Conservation (phyloP, 768 basidiomycete genomes). For the Suillus brevipes region DNA sequence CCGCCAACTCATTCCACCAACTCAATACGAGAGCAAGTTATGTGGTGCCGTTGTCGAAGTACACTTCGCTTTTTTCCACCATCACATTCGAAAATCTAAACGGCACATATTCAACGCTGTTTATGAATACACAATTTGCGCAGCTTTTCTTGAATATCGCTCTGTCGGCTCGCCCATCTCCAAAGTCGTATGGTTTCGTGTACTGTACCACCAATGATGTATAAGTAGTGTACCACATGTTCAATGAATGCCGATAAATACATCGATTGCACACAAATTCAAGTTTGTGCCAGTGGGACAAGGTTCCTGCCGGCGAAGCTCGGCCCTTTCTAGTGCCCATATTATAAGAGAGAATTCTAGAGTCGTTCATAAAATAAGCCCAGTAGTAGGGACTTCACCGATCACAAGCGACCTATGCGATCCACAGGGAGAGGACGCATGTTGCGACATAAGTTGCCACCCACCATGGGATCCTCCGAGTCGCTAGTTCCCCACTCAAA, state of each 20-base stretch:
- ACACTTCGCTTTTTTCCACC: slow-evolving; percentile 1
- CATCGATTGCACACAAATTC: too few relatives aligned
- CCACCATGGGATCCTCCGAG: background rate
- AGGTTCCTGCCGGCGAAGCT: too few relatives aligned
- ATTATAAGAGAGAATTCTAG: background rate
- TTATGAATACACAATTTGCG: too few relatives aligned
- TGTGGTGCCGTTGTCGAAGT: slow-evolving; percentile 7
- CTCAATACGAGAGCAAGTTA: background rate
- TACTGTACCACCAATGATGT: too few relatives aligned
- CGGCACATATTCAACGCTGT: slow-evolving; percentile 1
- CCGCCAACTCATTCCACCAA: background rate
- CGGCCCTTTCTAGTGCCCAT: too few relatives aligned
- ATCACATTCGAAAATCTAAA: slow-evolving; percentile 3
- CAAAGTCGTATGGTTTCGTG: too few relatives aligned
- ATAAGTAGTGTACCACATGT: too few relatives aligned
- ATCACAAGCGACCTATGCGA: background rate
- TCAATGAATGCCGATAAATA: too few relatives aligned
- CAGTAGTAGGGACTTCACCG: background rate
- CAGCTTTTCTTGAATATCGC: too few relatives aligned
- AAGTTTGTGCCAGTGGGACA: too few relatives aligned
- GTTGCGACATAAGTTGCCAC: background rate
- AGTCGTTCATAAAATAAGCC: background rate
- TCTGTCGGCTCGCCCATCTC: too few relatives aligned
- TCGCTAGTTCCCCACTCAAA: background rate
- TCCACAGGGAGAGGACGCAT: background rate